Evolutionary conservation across 768 basidiomycete genomes (phyloP).

Genomic region (Pleurotus giganteus): DNA sequence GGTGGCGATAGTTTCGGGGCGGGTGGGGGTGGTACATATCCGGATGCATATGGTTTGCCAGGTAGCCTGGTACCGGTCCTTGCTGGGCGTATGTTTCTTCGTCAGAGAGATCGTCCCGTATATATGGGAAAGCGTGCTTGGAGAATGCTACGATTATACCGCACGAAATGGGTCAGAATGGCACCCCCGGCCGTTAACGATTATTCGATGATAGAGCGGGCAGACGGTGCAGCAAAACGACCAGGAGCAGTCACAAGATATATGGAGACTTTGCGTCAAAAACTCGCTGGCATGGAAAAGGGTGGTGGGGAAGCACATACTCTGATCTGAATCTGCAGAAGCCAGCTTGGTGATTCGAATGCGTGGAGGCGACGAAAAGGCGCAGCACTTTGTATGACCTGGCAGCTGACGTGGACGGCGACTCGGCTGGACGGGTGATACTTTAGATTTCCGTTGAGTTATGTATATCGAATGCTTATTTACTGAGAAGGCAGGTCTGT

Average conservation of each 20-base stretch:
- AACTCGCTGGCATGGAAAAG: background rate
- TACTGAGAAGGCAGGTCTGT: background rate
- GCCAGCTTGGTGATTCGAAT: background rate
- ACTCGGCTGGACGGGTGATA: background rate
- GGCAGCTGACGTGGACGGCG: constrained; percentile 7
- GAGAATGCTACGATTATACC: background rate
- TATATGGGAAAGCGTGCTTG: background rate
- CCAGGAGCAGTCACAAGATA: background rate
- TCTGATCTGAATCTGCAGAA: background rate
- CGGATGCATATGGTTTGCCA: constrained; percentile 43
- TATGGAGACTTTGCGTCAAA: background rate
- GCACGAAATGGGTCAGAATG: too few species aligned
- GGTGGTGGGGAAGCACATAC: background rate
- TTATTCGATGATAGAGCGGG: too few species aligned
- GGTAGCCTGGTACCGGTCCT: background rate
- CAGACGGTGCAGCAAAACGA: too few species aligned
- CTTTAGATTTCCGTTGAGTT: background rate
- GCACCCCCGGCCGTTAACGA: too few species aligned
- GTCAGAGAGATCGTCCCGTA: background rate
- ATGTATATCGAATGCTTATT: background rate
- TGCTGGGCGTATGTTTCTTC: constrained; percentile 8
- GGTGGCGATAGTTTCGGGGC: too few species aligned
- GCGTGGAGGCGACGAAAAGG: background rate
- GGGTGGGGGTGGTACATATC: too few species aligned
- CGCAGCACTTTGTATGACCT: background rate